Evolutionary conservation across 1,284 basidiomycete genomes (phyloP), one percentile per base, ranked within the genome.

Genomic region (Apiotrichum laibachii): DNA sequence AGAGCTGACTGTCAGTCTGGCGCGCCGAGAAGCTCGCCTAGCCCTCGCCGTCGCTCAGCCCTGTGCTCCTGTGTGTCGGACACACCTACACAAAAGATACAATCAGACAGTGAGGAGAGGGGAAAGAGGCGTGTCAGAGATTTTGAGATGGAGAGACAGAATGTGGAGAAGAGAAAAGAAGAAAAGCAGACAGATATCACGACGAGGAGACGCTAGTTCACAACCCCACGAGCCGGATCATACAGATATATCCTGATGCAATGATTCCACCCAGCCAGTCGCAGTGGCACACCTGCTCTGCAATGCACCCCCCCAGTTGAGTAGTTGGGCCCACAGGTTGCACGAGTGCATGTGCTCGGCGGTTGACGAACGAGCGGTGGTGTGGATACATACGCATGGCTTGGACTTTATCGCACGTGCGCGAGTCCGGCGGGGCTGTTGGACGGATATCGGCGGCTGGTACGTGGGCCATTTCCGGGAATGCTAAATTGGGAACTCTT

Each of bases 21-120:
- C 57, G 70, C 18, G 70, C 70, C 12, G 67, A 70, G 59, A 72
- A 72, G 63, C 21, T 66, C n/a, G 61, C 59, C 7, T 56, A 42
- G 42, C 37, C 40, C 33, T 13, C 8, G 10, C 43, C 37, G 15
- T 5, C 33, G 46, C n/a, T n/a, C n/a, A 18, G 12, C 46, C 26
- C 26, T 3, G 26, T 31, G 46, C 13, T 18, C 4, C 1, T 18
- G 40, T 16, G 40, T 11, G 35, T 31, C 31, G 31, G 33, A 5
- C 16, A 16, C 18, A n/a, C 16, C 12, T 18, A 42, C 26, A 31
- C 26, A 31, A 31, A 31, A 3, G 26, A 31, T 31, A 31, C 26
- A 31, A 31, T 31, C 26, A 4, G 26, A 31, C 26, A 31, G 26
- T 31, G 26, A 31, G 3, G 26, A 31, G 26, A 31, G 26, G 26